Evolutionary conservation across 1,284 basidiomycete species (phyloP), one percentile per base, ranked within the genome.

Genomic region (Clitocybe nebularis): DNA sequence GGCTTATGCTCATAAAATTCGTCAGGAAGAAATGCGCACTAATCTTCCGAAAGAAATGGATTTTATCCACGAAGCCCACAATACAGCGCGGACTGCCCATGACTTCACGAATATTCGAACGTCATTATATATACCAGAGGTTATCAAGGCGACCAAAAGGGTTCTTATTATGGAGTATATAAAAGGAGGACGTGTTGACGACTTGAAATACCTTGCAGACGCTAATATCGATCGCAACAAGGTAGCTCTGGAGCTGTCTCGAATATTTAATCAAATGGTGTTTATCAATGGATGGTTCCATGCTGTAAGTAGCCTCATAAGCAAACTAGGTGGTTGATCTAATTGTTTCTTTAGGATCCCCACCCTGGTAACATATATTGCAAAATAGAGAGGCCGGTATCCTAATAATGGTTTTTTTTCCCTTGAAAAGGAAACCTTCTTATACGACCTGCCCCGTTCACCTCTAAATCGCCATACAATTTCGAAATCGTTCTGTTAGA

Each of bases 11-110:
- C 11, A 32, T 11, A 1, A 30, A 20, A 23, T 42, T 26, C 37
- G 24, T 20, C 46, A 72, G 69, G 87, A 92, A 57, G 93, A 96
- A 67, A 93, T 95, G 89, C 80, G 89, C 39, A 79, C 86, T 55
- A 94, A 93, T 64, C 68, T 96, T 29, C 93, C 95, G 0, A 88
- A 93, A 53, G 96, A 99, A 66, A 92, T 98, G 89, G 82, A 96
- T 63, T 96, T 96, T 56, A 67, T 80, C 10, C 86, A 94, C 56
- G 96, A 99, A 71, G 92, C 93, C 0, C 64, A 69, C 8, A 99
- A 99, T 60, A 86, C 96, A 1, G 71, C 72, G 25, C 74, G 84
- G 28, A 85, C 89, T 4, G 66, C 62, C 14, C 59, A 74, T 1
- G 89, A 97, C 54, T 99, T 99, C 61, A 66, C 74, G 21, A 57